Evolutionary conservation across 306 rosid genomes (phyloP).

Genomic region (Rubus idaeus): DNA sequence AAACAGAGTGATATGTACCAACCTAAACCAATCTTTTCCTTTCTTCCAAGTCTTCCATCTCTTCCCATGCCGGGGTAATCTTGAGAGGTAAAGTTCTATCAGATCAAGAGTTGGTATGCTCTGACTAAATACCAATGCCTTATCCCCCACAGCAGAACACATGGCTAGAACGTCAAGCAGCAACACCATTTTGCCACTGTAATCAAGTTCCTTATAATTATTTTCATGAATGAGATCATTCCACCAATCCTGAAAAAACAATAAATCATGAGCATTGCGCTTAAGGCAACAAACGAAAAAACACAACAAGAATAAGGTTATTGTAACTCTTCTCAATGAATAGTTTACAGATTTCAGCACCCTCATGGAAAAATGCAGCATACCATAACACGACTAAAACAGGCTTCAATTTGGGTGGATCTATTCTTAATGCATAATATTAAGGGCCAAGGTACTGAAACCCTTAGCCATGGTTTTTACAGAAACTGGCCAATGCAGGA

Average conservation of each 20-base stretch:
- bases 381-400: background rate
- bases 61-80: conserved; percentile 61
- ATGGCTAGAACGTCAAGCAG: conserved; percentile 75
- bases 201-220: conserved; percentile 70
- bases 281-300: conserved; percentile 5
- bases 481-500: background rate
- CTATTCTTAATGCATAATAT: too few species aligned
- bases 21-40: conserved; percentile 98
- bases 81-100: conserved; percentile 83
- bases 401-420: background rate
- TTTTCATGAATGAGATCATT: conserved; percentile 74
- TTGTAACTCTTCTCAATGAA: background rate
- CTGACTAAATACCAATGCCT: conserved; percentile 96
- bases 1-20: conserved; percentile 30
- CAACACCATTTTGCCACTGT: conserved; percentile 97
- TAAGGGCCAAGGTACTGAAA: background rate
- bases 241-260: conserved; percentile 85
- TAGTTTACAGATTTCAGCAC: background rate
- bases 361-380: background rate
- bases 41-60: conserved; percentile 83
- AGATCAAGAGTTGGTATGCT: conserved; percentile 95
- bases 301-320: background rate
- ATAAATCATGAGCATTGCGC: conserved; percentile 23
- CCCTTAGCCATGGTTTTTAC: background rate
- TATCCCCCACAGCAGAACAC: conserved; percentile 85